Percentiles rank a stretch among this genome's conserved stretches.
phyloP scores from a whole-genome alignment of 2,329 filamentous ascomycete species.

The Pyrenochaeta sp. region DNA sequence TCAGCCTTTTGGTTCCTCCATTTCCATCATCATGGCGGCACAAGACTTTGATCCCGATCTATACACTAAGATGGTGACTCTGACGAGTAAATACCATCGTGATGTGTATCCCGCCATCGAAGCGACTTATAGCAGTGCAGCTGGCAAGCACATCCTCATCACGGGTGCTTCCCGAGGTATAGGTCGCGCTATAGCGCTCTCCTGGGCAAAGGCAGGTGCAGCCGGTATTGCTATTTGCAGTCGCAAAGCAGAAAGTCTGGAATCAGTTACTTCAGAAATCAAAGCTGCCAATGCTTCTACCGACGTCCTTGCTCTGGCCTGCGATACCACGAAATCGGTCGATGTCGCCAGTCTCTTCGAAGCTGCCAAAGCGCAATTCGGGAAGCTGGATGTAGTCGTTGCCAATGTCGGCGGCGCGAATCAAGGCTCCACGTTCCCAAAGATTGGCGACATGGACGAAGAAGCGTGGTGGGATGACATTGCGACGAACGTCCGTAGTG shows the following conservation, averaged over 20 bases:
- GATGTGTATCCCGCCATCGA: conserved; percentile 36
- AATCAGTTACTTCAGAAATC: conserved; percentile 12
- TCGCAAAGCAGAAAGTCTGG: conserved; percentile 45
- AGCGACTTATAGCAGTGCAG: conserved; percentile 24
- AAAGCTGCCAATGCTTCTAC: background rate
- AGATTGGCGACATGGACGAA: conserved; percentile 2
- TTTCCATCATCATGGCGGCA: background rate
- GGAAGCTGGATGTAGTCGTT: conserved; percentile 14
- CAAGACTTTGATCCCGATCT: conserved; percentile 16
- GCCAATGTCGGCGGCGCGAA: conserved; percentile 9
- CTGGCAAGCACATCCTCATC: conserved; percentile 40
- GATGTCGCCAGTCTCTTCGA: conserved; percentile 4
- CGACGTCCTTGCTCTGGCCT: conserved; percentile 8
- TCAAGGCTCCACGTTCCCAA: background rate
- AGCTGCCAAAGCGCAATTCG: conserved; percentile 3
- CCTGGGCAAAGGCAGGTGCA: conserved; percentile 52
- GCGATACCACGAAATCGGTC: conserved; percentile 4
- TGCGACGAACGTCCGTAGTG: conserved; percentile 15
- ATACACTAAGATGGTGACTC: conserved; percentile 22
- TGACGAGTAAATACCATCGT: conserved; percentile 22
- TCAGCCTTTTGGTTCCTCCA: too few species aligned
- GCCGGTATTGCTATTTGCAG: conserved; percentile 51
- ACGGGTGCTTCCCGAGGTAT: conserved; percentile 42
- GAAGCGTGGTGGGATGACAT: conserved; percentile 11
- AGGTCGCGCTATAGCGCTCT: conserved; percentile 19